Conservation (phyloP, 495 filamentous ascomycete species). For the Aspergillus heteromorphus region DNA sequence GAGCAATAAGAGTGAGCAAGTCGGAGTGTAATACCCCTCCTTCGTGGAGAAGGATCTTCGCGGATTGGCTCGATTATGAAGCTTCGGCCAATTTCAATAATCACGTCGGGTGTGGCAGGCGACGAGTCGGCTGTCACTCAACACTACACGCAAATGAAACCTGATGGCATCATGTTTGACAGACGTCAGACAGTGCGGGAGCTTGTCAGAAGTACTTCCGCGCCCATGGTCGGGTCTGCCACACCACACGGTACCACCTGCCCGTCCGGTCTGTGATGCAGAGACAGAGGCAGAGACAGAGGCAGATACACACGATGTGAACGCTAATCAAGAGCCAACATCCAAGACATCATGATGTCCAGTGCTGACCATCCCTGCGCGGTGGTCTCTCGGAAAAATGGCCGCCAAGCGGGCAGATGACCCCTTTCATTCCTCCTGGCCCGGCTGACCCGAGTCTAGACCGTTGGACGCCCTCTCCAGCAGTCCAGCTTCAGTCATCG, state of each 20-base stretch:
- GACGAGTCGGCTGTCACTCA: neutral
- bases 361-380: neutral
- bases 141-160: too few relatives aligned
- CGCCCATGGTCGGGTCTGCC: too few relatives aligned
- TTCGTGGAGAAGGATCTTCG: neutral
- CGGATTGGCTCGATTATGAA: neutral
- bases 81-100: neutral
- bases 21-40: neutral
- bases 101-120: neutral
- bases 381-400: neutral
- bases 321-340: too few relatives aligned
- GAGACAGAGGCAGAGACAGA: too few relatives aligned
- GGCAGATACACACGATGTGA: neutral
- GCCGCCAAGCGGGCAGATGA: constrained; percentile 3
- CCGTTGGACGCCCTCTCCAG: neutral
- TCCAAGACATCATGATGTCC: neutral
- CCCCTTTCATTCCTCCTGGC: neutral
- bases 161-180: neutral
- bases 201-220: too few relatives aligned
- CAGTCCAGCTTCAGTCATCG: neutral
- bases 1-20: neutral
- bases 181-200: too few relatives aligned
- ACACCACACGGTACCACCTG: too few relatives aligned
- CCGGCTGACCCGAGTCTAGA: constrained; percentile 2
- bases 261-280: too few relatives aligned